Evolutionary conservation across 2,329 filamentous ascomycete species (phyloP).

Genomic region (Aureobasidium sp.): DNA sequence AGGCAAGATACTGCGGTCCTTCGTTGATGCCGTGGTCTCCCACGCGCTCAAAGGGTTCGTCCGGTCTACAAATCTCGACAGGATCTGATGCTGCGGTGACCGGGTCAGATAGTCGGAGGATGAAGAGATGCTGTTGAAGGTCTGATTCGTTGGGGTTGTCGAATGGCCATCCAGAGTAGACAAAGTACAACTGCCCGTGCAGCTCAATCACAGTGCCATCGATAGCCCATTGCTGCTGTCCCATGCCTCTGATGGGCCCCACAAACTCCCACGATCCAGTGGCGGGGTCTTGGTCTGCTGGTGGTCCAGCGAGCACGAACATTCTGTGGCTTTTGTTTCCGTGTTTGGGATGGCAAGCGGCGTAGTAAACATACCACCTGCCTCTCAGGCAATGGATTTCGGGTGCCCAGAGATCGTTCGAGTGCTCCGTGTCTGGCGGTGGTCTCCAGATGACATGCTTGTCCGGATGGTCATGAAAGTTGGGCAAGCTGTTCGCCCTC

Average conservation of each 20-base stretch:
- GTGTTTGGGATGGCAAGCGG: slow-evolving; percentile 33
- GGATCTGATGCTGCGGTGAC: slow-evolving; percentile 30
- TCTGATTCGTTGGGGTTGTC: slow-evolving; percentile 29
- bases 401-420: slow-evolving; percentile 48
- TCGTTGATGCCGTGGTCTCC: slow-evolving; percentile 40
- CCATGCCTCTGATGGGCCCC: slow-evolving; percentile 36
- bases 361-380: slow-evolving; percentile 50
- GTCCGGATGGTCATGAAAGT: slow-evolving; percentile 32
- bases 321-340: slow-evolving; percentile 41
- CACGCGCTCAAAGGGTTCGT: slow-evolving; percentile 35
- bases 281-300: slow-evolving; percentile 25
- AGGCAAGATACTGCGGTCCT: slow-evolving; percentile 34
- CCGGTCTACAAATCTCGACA: slow-evolving; percentile 35
- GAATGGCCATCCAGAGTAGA: slow-evolving; percentile 42
- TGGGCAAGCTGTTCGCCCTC: slow-evolving; percentile 34
- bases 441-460: slow-evolving; percentile 38
- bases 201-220: slow-evolving; percentile 41
- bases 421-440: slow-evolving; percentile 36
- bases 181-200: slow-evolving; percentile 33
- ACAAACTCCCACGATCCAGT: slow-evolving; percentile 35
- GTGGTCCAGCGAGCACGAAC: slow-evolving; percentile 40
- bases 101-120: slow-evolving; percentile 34
- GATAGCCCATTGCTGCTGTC: slow-evolving; percentile 41
- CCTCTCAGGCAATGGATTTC: slow-evolving; percentile 47
- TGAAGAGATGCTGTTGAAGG: slow-evolving; percentile 38